Percentiles rank a stretch among this genome's conserved stretches.
Evolutionary conservation across 805 yeast genomes (phyloP).

Genomic region (Starmerella potacharoeniae): DNA sequence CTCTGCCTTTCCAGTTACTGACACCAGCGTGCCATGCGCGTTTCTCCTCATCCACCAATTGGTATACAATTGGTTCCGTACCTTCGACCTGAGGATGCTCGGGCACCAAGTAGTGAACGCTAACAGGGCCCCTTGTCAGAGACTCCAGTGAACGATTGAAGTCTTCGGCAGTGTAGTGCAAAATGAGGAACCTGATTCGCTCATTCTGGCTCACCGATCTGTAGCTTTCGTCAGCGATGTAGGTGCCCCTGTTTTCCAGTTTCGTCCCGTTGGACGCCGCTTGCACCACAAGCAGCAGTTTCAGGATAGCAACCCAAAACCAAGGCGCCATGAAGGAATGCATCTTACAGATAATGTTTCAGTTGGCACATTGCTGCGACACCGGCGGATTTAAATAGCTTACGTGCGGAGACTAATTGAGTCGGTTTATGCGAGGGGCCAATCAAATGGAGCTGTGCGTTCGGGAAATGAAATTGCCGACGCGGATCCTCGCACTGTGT

Average conservation of each 20-base stretch:
- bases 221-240: background rate
- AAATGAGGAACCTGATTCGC: background rate
- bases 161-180: background rate
- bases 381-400: too few relatives aligned
- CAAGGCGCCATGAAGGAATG: background rate
- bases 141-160: background rate
- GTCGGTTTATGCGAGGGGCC: too few relatives aligned
- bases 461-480: background rate
- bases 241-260: background rate
- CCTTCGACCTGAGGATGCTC: background rate
- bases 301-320: background rate
- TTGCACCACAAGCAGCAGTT: background rate
- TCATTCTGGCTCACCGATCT: background rate
- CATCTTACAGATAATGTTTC: too few relatives aligned
- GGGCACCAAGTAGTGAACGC: background rate
- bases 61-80: background rate
- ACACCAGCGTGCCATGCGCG: constrained; percentile 1
- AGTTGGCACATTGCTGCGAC: too few relatives aligned
- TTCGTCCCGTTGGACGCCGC: background rate
- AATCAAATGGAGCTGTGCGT: background rate
- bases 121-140: background rate
- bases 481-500: background rate
- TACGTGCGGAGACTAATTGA: too few relatives aligned
- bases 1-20: background rate
- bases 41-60: background rate